A percentile compares a stretch with the other conserved stretches of the same genome.
phyloP scores from a whole-genome alignment of 257 asterid species.

The Nicotiana attenuata region DNA sequence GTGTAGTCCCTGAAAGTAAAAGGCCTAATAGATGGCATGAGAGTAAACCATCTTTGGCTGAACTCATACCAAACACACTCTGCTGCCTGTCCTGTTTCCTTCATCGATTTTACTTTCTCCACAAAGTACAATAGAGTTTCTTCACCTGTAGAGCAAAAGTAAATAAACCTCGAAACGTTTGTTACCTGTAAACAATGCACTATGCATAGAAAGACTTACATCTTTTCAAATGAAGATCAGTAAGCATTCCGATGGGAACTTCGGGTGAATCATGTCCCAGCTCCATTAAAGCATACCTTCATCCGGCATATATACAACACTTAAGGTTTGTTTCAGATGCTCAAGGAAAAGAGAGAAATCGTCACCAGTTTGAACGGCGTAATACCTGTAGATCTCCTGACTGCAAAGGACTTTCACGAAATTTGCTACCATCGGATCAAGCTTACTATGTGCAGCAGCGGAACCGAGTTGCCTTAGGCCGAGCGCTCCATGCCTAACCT shows the following conservation, averaged over 20 bases:
- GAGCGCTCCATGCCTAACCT: conserved; percentile 78
- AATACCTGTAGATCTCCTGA: conserved; percentile 76
- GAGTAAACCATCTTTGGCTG: conserved; percentile 63
- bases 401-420: conserved; percentile 76
- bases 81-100: conserved; percentile 25
- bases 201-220: conserved; percentile 28
- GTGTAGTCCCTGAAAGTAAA: conserved; percentile 37
- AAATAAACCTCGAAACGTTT: background rate
- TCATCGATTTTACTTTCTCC: conserved; percentile 16
- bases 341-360: background rate
- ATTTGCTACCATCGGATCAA: conserved; percentile 65
- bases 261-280: conserved; percentile 72
- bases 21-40: conserved; percentile 71
- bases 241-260: conserved; percentile 74
- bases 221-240: conserved; percentile 51
- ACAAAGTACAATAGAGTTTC: conserved; percentile 35
- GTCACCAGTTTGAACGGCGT: background rate
- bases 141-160: conserved; percentile 47
- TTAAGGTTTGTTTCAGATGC: background rate
- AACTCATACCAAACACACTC: conserved; percentile 58
- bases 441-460: conserved; percentile 68
- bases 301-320: background rate
- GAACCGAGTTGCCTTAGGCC: conserved; percentile 65
- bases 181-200: background rate
- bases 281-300: conserved; percentile 85